Evolutionary conservation across 208 protist genomes (phyloP), one percentile per base, ranked within the genome.

Genomic region (Phytomonas serpens): DNA sequence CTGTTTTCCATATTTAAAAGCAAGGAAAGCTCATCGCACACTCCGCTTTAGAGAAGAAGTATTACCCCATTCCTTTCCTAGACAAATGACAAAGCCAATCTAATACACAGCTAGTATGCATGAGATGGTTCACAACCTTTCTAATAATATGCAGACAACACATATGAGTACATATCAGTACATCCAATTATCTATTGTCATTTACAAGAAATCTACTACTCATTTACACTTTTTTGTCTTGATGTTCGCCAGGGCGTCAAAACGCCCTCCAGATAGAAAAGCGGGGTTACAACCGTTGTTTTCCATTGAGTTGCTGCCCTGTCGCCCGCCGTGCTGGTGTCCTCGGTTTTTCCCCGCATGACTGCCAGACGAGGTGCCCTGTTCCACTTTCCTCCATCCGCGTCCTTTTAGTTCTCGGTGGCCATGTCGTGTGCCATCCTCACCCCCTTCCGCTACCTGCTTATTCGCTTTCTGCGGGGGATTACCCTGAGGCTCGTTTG

Each of bases 181-280:
- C 67, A 51, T 70, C 63, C 23, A 29, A 51, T 70, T 16, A 2
- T 69, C 37, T 62, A n/a, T 70, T 33, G 6, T 69, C 47, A 34
- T 32, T 70, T 70, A 67, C 57, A 73, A 73, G 67, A 42, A 51
- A n/a, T 3, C 27, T 37, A 72, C 71, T 14, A 67, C 23, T 40
- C 33, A 66, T 66, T 1, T 30, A 34, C 63, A 14, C 29, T 66
- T 34, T 29, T n/a, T 38, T 38, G 14, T 27, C 5, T 65, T 76
- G 31, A 29, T 3, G 57, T 76, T 16, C 31, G 69, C n/a, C 36
- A 80, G 23, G 30, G 75, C 76, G 31, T 78, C 75, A 62, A 83
- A 80, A n/a, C 79, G 79, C 31, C 79, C 75, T 11, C 79, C 63
- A 23, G 72, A 82, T 32, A 73, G n/a, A 64, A 67, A 67, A 51